Base-by-base conservation (phyloP, 225 moss, liverwort and hornwort species). In the Pleurozium schreberi region DNA sequence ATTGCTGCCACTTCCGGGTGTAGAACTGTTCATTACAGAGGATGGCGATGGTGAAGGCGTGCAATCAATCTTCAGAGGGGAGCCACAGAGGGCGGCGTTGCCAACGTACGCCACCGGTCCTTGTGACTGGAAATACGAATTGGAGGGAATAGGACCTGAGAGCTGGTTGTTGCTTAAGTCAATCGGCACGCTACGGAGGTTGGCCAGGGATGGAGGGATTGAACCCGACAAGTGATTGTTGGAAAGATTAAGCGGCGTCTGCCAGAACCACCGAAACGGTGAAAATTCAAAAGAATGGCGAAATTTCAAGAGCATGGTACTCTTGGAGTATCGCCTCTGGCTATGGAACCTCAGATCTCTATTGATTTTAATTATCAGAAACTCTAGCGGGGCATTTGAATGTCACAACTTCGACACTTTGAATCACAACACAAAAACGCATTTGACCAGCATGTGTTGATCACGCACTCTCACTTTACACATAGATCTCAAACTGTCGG, bases 191-290 rank as follows among this genome's bases (percentile, higher is more conserved):
- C 45, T 74, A 45, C 36, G 75, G 63, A 92, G 90, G 13, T 94
- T 92, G 36, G 87, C 93, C 38, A 95, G 90, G 77, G 85, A 89
- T 31, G 77, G 75, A 28, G 94, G 94, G 26, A 94, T 90, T 71
- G 84, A 30, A 38, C 91, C 93, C 16, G 92, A 81, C 30, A 94
- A 89, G 25, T 19, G 57, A 58, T 94, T 94, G 79, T 90, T 82
- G 64, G 94, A 91, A 27, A 94, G 90, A 67, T 94, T 94, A 33
- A 93, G 92, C 91, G 91, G 70, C 20, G 36, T 81, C 93, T 93
- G 93, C 61, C 62, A 85, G 64, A 84, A 66, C 12, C 86, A 38
- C 86, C n/a, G 9, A 69, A 14, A 20, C 28, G 22, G 27, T 20
- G 7, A 64, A 64, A 84, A 18, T 18, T n/a, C 43, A 33, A 58